Base-by-base conservation (phyloP, 2,329 filamentous ascomycete species). In the Arthroderma sp. region DNA sequence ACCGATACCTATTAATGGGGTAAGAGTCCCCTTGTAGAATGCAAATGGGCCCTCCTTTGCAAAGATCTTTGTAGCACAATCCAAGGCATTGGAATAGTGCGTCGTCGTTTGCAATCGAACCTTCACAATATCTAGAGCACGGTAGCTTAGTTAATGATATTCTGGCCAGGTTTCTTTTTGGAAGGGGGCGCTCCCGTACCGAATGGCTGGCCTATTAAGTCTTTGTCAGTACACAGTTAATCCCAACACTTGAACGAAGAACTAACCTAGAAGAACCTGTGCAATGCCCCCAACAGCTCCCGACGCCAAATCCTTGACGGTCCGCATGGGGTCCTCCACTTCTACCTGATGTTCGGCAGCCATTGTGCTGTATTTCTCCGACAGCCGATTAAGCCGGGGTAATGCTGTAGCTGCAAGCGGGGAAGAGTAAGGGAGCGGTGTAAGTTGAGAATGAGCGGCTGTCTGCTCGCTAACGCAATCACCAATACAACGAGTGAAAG, bases 21-120 rank as follows among this genome's bases (percentile, higher is more conserved):
- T 97, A 58, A 98, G 79, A 0, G 93, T 97, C 67, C 93, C 93
- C 75, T 98, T 98, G 82, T 98, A 98, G 78, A 98, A 98, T 58
- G 93, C 93, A 11, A 87, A 75, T 1, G 90, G 79, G 1, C 93
- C 93, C 73, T 98, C 93, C 67, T 88, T 85, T 66, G 82, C 84
- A 74, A 88, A 88, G 75, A 98, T 97, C 62, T 86, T 82, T 55
- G 80, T 80, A 6, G 91, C 93, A 63, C 88, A 88, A 66, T 88
- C 80, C 51, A 94, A 74, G 56, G 93, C 93, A 63, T 82, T 85
- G 56, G 81, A 79, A 78, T 96, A 95, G 64, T 88, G 81, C 21
- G 80, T 84, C 56, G 86, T 87, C 15, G 93, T 98, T 73, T 98
- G 93, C 53, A 98, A 81, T 57, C 93, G 88, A 66, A 98, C 93